Evolutionary conservation across 225 moss, liverwort and hornwort genomes (phyloP).

Genomic region (Ulota crispa): DNA sequence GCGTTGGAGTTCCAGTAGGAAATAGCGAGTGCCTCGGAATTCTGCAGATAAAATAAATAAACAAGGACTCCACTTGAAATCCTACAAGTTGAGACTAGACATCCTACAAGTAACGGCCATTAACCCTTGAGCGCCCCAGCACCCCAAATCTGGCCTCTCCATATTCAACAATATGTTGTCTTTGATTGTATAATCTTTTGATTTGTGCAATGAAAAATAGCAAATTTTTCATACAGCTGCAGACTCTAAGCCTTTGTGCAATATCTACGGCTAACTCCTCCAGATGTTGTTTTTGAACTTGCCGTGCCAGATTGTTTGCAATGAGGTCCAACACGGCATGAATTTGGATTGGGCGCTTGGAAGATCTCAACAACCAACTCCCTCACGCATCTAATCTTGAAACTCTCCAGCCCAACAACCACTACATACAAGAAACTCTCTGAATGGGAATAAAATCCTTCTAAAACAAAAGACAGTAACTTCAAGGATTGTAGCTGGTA

Average conservation of each 20-base stretch:
- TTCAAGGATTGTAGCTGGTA: neutral
- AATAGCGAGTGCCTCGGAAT: neutral
- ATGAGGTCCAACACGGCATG: too few species aligned
- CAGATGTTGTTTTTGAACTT: too few species aligned
- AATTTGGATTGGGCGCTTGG: too few species aligned
- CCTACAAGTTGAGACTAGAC: neutral
- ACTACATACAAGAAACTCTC: neutral
- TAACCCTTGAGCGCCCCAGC: too few species aligned
- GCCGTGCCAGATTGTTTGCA: too few species aligned
- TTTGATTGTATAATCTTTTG: too few species aligned
- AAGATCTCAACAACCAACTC: neutral
- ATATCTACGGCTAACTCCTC: too few species aligned
- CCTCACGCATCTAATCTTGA: neutral
- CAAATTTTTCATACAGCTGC: too few species aligned
- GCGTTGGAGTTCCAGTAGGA: conserved; percentile 4
- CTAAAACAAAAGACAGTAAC: neutral
- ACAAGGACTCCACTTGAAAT: neutral
- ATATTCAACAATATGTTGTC: too few species aligned
- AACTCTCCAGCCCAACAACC: neutral
- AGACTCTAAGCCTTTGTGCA: too few species aligned
- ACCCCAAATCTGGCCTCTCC: too few species aligned
- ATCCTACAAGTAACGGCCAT: neutral
- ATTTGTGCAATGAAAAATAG: too few species aligned
- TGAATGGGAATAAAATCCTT: neutral
- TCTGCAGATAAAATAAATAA: conserved; percentile 23